Evolutionary conservation across 1,284 basidiomycete species (phyloP).

Genomic region (Leucoagaricus sp.): DNA sequence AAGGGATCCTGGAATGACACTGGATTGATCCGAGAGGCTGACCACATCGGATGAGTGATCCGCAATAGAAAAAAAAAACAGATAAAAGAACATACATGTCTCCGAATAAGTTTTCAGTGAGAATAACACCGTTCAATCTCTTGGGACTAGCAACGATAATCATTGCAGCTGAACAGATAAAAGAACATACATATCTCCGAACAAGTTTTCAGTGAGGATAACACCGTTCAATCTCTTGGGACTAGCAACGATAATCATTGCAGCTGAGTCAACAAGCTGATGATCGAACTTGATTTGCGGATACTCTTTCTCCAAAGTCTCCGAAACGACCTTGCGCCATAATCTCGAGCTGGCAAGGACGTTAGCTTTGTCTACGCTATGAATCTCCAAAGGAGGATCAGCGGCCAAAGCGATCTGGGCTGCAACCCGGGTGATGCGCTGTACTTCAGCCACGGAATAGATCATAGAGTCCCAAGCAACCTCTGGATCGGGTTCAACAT

Average conservation of each 20-base stretch:
- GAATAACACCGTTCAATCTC: slow-evolving; percentile 93
- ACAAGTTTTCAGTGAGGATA: slow-evolving; percentile 92
- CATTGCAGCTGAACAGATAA: slow-evolving; percentile 84
- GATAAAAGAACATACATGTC: slow-evolving; percentile 78
- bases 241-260: slow-evolving; percentile 94
- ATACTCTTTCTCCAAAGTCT: slow-evolving; percentile 82
- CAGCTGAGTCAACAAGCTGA: slow-evolving; percentile 93
- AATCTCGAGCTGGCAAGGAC: slow-evolving; percentile 94
- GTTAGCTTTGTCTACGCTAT: slow-evolving; percentile 99
- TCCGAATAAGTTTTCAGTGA: slow-evolving; percentile 96
- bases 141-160: slow-evolving; percentile 89
- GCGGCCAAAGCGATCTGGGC: slow-evolving; percentile 87
- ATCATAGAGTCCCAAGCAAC: slow-evolving; percentile 90
- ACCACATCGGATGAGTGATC: slow-evolving; percentile 12
- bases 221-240: slow-evolving; percentile 97
- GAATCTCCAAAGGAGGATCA: slow-evolving; percentile 86
- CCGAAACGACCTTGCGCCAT: slow-evolving; percentile 91
- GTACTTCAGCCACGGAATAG: slow-evolving; percentile 90
- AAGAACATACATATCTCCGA: slow-evolving; percentile 87
- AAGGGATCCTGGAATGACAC: slow-evolving; percentile 96
- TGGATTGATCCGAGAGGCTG: slow-evolving; percentile 94
- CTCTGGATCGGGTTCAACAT: slow-evolving; percentile 58
- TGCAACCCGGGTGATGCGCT: slow-evolving; percentile 95
- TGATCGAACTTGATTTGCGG: slow-evolving; percentile 88
- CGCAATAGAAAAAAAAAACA: neutral